phyloP scores from a whole-genome alignment of 768 basidiomycete genomes.

The Amanita pseudoporphyria region DNA sequence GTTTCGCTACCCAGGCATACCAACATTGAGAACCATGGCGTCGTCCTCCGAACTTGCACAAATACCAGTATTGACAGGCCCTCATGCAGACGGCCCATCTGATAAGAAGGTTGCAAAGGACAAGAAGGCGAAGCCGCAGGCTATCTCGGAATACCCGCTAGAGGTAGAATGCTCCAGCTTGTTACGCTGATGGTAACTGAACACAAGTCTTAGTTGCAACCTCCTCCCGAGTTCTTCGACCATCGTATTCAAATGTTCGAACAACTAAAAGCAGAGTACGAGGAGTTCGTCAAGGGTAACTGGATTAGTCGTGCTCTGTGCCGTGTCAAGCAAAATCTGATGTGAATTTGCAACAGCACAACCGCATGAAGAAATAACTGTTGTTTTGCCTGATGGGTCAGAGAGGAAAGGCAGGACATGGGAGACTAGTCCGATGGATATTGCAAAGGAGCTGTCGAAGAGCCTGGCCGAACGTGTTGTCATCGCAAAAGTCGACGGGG shows the following conservation, averaged over 20 bases:
- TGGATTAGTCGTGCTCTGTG: not conserved
- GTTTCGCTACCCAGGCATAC: slow-evolving; percentile 11
- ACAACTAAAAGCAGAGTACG: slow-evolving; percentile 74
- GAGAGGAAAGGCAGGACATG: slow-evolving; percentile 79
- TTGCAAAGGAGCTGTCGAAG: slow-evolving; percentile 84
- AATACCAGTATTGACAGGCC: slow-evolving; percentile 35
- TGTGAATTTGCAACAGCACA: slow-evolving; percentile 37
- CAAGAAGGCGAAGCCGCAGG: slow-evolving; percentile 33
- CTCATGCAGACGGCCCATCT: slow-evolving; percentile 22
- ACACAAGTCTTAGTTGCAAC: slow-evolving; percentile 47
- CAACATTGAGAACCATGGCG: slow-evolving; percentile 35
- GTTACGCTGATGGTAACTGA: not conserved
- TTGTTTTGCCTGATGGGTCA: slow-evolving; percentile 84
- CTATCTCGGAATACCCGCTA: slow-evolving; percentile 42
- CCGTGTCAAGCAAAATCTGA: slow-evolving; percentile 5
- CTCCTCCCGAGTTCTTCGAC: slow-evolving; percentile 79
- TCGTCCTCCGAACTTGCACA: slow-evolving; percentile 46
- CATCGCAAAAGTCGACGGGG: slow-evolving; percentile 87
- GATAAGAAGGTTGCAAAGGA: slow-evolving; percentile 27
- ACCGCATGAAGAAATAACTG: slow-evolving; percentile 71
- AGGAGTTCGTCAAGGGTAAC: slow-evolving; percentile 68
- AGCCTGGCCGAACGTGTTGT: slow-evolving; percentile 82
- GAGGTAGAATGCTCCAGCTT: slow-evolving; percentile 35
- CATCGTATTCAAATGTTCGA: slow-evolving; percentile 88
- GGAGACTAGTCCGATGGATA: slow-evolving; percentile 90